Conservation (phyloP, 805 yeast genomes). For the Starmera dryadoides region DNA sequence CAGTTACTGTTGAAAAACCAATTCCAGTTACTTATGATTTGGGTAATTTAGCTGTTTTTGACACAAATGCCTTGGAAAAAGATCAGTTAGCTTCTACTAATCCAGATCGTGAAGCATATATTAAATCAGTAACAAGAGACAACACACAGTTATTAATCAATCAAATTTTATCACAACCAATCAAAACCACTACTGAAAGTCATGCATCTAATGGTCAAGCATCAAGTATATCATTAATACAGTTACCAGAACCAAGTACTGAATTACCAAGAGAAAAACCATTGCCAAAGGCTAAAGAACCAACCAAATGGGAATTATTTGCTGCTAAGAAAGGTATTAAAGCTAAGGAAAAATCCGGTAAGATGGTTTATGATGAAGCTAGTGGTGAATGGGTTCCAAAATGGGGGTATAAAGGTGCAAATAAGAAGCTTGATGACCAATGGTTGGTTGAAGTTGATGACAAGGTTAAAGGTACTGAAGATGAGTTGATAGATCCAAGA, state of each 20-base stretch:
- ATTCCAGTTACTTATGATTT: conserved; percentile 86
- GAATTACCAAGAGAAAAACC: conserved; percentile 91
- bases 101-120: conserved; percentile 53
- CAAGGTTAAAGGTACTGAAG: conserved; percentile 46
- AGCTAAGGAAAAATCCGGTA: conserved; percentile 85
- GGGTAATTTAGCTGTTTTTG: conserved; percentile 88
- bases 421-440: conserved; percentile 79
- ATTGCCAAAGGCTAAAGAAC: conserved; percentile 85
- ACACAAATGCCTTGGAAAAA: conserved; percentile 76
- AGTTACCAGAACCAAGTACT: conserved; percentile 78
- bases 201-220: conserved; percentile 49
- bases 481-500: conserved; percentile 84
- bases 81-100: conserved; percentile 44
- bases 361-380: conserved; percentile 83
- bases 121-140: conserved; percentile 72
- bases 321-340: conserved; percentile 94
- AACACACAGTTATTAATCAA: conserved; percentile 87
- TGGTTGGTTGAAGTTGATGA: conserved; percentile 96
- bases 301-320: conserved; percentile 94
- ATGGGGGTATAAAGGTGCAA: conserved; percentile 96
- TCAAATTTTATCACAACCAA: conserved; percentile 85
- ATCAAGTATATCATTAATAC: conserved; percentile 74
- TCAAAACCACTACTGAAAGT: conserved; percentile 78
- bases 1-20: conserved; percentile 84
- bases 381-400: conserved; percentile 94